Evolutionary conservation across 1,284 basidiomycete species (phyloP).

Genomic region (Ganoderma lingzhi): DNA sequence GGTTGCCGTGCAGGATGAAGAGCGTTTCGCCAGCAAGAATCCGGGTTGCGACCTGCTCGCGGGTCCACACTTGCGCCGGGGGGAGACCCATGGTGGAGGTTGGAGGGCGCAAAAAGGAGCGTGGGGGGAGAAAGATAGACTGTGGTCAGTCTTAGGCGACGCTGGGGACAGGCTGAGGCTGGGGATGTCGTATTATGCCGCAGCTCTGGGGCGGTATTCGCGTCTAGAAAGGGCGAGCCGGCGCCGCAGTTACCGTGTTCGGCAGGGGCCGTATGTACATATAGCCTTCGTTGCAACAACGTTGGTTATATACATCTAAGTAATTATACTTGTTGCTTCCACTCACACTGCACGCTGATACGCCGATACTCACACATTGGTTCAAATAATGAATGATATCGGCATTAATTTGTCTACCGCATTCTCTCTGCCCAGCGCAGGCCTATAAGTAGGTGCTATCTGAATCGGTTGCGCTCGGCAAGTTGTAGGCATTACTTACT

Average conservation of each 20-base stretch:
- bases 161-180: not conserved
- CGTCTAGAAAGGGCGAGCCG: constrained; percentile 16
- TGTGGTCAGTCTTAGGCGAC: not conserved
- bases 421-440: not conserved
- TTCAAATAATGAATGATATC: no score
- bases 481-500: no score
- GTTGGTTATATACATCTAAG: no score
- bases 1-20: constrained; percentile 79
- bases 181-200: not conserved
- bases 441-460: no score
- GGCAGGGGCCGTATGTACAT: no score
- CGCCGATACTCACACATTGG: no score
- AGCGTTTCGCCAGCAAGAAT: constrained; percentile 84
- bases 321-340: no score
- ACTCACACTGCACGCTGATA: no score
- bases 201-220: constrained; percentile 5
- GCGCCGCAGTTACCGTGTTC: not conserved
- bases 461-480: no score
- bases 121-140: constrained; percentile 2
- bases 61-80: constrained; percentile 50
- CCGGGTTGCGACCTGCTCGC: constrained; percentile 67
- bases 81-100: constrained; percentile 39
- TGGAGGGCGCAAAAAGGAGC: constrained; percentile 1
- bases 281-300: not conserved
- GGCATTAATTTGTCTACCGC: not conserved